Conservation (phyloP, 306 rosid genomes). For the Begonia fuchsioides region DNA sequence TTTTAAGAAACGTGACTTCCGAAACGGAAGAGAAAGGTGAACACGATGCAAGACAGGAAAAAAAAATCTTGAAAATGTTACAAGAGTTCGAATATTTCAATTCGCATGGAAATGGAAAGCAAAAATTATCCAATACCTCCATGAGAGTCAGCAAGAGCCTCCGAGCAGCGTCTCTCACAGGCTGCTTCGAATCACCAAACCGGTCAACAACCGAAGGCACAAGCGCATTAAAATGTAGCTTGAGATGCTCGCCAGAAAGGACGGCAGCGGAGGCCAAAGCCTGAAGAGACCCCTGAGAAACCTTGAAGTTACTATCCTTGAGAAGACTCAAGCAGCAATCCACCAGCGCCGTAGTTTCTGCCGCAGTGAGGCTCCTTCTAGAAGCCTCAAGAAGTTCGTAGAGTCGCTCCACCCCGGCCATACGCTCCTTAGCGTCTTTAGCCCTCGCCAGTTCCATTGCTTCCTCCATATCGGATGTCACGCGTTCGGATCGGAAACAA, state of each 20-base stretch:
- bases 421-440: constrained; percentile 91
- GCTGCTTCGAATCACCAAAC: constrained; percentile 90
- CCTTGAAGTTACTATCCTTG: constrained; percentile 84
- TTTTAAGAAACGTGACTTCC: no score
- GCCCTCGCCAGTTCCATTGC: constrained; percentile 94
- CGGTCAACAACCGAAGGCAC: constrained; percentile 95
- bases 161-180: constrained; percentile 91
- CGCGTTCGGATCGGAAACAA: constrained; percentile 22
- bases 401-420: constrained; percentile 98
- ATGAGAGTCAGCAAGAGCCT: constrained; percentile 88
- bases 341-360: constrained; percentile 70
- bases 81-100: no score
- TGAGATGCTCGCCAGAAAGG: constrained; percentile 87
- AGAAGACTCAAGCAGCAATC: constrained; percentile 93
- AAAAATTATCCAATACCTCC: constrained; percentile 43
- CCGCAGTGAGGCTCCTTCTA: constrained; percentile 53
- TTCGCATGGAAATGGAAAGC: background rate
- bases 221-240: constrained; percentile 89
- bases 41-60: no score
- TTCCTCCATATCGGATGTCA: constrained; percentile 55
- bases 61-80: no score
- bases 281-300: constrained; percentile 95
- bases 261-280: constrained; percentile 93
- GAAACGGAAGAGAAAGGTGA: no score
- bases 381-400: constrained; percentile 84